Conservation (phyloP, 169 alveolate species). For the Blepharisma undulans region DNA sequence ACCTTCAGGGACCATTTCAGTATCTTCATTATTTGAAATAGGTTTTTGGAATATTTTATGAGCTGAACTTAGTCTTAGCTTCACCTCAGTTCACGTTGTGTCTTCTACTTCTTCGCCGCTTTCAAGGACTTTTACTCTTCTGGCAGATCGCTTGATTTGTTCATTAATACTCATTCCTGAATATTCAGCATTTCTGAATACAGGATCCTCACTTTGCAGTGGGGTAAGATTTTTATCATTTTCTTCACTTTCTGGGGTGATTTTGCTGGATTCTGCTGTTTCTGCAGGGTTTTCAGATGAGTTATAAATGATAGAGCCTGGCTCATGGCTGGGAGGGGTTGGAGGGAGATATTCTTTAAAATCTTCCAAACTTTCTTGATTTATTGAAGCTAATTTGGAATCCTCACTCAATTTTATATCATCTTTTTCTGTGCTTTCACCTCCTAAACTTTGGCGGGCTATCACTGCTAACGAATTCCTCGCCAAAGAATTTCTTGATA, state of each 20-base stretch:
- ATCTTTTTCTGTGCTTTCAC: neutral
- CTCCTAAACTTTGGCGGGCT: neutral
- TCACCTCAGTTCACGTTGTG: neutral
- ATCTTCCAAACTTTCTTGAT: neutral
- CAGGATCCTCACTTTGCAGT: neutral
- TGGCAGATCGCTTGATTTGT: neutral
- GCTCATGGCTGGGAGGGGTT: neutral
- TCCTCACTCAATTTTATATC: neutral
- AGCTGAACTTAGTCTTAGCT: neutral
- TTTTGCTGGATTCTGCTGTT: neutral
- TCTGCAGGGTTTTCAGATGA: neutral
- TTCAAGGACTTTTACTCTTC: neutral
- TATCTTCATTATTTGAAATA: neutral
- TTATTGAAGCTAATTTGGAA: neutral
- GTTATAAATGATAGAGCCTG: neutral
- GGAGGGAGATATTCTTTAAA: neutral
- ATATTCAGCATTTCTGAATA: neutral
- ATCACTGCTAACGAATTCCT: neutral
- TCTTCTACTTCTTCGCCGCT: neutral
- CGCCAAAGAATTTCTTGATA: neutral
- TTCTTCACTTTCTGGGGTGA: neutral
- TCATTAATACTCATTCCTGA: constrained; percentile 1
- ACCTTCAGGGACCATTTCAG: neutral
- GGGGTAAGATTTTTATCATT: neutral
- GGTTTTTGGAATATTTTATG: neutral